Base-by-base conservation (phyloP, 1,284 basidiomycete genomes). In the Ustilago loliicola region DNA sequence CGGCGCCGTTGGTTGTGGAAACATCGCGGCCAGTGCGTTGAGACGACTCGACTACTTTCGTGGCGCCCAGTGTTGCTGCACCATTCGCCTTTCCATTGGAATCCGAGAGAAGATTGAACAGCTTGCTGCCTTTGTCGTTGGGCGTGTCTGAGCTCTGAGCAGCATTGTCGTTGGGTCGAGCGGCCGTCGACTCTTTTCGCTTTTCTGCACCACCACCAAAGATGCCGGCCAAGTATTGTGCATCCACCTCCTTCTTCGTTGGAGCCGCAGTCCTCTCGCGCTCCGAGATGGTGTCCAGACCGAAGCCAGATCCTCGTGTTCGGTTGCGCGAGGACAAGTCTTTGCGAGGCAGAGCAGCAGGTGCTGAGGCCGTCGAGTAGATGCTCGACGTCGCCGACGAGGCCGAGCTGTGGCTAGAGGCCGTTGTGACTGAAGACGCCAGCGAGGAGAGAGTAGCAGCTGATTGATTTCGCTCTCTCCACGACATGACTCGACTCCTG, bases 321-420 rank as follows among this genome's bases (percentile, higher is more conserved):
- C 69, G 55, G 27, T 59, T 76, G 42, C 65, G 72, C 0, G 53
- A 19, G 23, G 65, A 70, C 34, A 71, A 61, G 57, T 79, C 77
- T 29, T 75, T 75, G 55, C 70, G 66, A 21, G 63, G 36, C 25
- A 81, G 54, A 27, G 76, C 79, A 32, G 80, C 79, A 11, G 80
- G 80, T 19, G 80, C 80, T 10, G 80, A 81, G 1, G 79, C 69
- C 4, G 80, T 81, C 50, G 78, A 80, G 48, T 78, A 80, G 66
- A 80, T 72, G 64, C 79, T 80, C 34, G 74, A 74, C 10, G 73
- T 66, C 10, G 73, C 75, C 11, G 80, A 81, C 6, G 69, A 66
- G 19, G 60, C 13, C 19, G 75, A 75, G 48, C 69, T 70, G 40
- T 60, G 61, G 27, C 66, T 77, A 52, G 77, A 79, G 0, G 63